Evolutionary conservation across 176 grass and related monocot genomes (phyloP).

Genomic region (Triticum timopheevii): DNA sequence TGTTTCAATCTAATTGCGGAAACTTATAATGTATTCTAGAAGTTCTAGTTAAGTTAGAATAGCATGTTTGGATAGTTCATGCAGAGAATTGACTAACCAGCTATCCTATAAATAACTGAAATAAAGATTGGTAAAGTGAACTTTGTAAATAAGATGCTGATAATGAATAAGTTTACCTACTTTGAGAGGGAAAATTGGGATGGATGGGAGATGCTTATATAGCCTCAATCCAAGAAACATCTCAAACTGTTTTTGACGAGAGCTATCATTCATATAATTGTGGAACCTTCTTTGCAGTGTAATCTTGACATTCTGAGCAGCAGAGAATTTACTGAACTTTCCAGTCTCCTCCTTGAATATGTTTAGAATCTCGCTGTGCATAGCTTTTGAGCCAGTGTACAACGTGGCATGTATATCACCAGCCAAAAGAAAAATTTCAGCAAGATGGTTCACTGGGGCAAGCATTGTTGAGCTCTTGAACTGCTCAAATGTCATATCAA

Average conservation of each 20-base stretch:
- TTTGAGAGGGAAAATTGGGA: constrained; percentile 82
- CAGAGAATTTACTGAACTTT: constrained; percentile 86
- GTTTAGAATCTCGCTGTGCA: constrained; percentile 98
- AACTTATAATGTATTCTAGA: constrained; percentile 1
- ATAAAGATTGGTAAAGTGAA: constrained; percentile 23
- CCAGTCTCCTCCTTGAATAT: constrained; percentile 96
- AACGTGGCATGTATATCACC: constrained; percentile 99
- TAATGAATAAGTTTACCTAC: constrained; percentile 51
- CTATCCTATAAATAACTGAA: constrained; percentile 15
- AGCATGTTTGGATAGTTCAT: background rate
- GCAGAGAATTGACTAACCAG: background rate
- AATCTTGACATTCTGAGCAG: constrained; percentile 98
- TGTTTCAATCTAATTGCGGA: background rate
- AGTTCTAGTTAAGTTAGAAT: background rate
- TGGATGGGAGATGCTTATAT: constrained; percentile 93
- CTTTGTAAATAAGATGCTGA: constrained; percentile 23
- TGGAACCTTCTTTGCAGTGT: constrained; percentile 85
- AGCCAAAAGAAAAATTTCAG: constrained; percentile 92
- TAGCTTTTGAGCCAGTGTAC: constrained; percentile 99
- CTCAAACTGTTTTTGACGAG: constrained; percentile 95
- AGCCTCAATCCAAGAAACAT: constrained; percentile 99
- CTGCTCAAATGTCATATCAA: constrained; percentile 91
- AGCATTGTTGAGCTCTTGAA: constrained; percentile 94
- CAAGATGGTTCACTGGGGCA: constrained; percentile 81
- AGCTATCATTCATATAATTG: constrained; percentile 83